Conservation (phyloP, 805 yeast genomes). For the Candida fluviatilis region DNA sequence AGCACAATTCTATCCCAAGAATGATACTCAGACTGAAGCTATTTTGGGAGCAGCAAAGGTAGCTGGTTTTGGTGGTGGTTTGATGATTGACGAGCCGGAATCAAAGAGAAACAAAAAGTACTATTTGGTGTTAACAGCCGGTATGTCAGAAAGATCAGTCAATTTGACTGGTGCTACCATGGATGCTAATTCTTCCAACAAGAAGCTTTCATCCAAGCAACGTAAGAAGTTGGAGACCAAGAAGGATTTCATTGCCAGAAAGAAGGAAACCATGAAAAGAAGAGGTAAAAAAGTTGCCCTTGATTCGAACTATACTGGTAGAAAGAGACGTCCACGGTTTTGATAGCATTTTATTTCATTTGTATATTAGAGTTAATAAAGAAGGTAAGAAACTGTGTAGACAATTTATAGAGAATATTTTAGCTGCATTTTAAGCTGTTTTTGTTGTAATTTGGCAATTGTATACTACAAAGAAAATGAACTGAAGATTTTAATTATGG, state of each 20-base stretch:
- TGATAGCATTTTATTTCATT: conserved; percentile 9
- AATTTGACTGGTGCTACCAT: conserved; percentile 78
- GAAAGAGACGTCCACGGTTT: conserved; percentile 50
- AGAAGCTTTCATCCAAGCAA: conserved; percentile 32
- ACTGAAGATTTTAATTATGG: too few species aligned
- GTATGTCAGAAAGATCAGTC: conserved; percentile 66
- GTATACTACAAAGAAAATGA: too few species aligned
- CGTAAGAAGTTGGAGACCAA: conserved; percentile 59
- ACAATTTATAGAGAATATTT: too few species aligned
- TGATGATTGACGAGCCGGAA: conserved; percentile 91
- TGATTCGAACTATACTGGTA: conserved; percentile 89
- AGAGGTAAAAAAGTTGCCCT: conserved; percentile 86
- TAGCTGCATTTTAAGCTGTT: too few species aligned
- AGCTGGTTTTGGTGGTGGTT: conserved; percentile 95
- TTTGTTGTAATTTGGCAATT: too few species aligned
- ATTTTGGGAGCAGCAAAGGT: conserved; percentile 83
- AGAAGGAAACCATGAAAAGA: conserved; percentile 89
- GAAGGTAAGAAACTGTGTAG: background rate
- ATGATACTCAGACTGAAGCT: conserved; percentile 77
- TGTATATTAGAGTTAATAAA: background rate
- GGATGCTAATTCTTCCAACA: conserved; percentile 54
- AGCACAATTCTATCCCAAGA: conserved; percentile 93
- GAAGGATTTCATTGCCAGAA: conserved; percentile 79
- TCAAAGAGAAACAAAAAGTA: conserved; percentile 87
- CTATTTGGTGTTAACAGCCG: conserved; percentile 86